Evolutionary conservation across 164 flowering plant species (phyloP).

Genomic region (Akebia trifoliata): DNA sequence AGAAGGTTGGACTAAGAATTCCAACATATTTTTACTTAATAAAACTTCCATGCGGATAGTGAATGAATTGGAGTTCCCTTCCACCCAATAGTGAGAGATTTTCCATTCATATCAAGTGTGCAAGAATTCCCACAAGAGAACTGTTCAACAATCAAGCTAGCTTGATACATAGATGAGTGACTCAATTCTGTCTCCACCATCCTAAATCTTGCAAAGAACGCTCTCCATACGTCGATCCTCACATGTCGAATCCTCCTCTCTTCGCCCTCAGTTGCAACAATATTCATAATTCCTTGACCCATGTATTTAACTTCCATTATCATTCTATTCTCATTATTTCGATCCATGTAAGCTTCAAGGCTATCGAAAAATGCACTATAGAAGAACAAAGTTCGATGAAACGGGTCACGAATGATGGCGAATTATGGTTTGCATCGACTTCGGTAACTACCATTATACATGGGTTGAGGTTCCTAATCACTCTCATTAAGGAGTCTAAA

Average conservation of each 20-base stretch:
- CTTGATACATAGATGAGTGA: conserved; percentile 37
- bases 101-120: conserved; percentile 38
- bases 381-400: conserved; percentile 53
- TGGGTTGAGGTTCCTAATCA: conserved; percentile 40
- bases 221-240: conserved; percentile 45
- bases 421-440: conserved; percentile 47
- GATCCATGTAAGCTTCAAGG: conserved; percentile 34
- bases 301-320: conserved; percentile 23
- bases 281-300: conserved; percentile 33
- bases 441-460: conserved; percentile 41
- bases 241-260: conserved; percentile 42
- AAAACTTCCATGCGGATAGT: conserved; percentile 44
- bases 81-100: conserved; percentile 47
- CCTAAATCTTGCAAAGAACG: conserved; percentile 44
- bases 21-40: neutral
- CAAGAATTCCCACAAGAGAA: conserved; percentile 31
- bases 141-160: conserved; percentile 27
- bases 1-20: no score
- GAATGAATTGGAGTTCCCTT: conserved; percentile 47
- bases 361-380: conserved; percentile 45
- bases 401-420: conserved; percentile 35
- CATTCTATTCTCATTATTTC: conserved; percentile 24
- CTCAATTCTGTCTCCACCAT: conserved; percentile 45
- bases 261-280: conserved; percentile 45
- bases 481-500: conserved; percentile 37